Conservation (phyloP, 1,284 basidiomycete genomes). For the Leccinum subrobustum region DNA sequence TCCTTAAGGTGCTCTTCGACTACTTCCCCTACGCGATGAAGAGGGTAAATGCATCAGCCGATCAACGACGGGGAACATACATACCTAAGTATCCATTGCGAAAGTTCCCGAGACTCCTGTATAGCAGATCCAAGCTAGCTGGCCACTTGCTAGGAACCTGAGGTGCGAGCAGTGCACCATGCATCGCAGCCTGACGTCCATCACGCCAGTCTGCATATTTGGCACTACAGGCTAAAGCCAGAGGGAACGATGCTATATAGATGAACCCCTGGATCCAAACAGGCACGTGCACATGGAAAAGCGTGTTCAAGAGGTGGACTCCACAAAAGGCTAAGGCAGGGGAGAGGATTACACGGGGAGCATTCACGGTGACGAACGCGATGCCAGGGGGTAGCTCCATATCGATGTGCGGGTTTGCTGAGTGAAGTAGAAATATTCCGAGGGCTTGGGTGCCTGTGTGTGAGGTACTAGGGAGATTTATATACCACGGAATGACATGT, state of each 20-base stretch:
- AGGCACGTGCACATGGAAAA: constrained; percentile 9
- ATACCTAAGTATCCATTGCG: constrained; percentile 36
- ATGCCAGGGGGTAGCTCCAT: constrained; percentile 33
- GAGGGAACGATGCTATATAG: constrained; percentile 29
- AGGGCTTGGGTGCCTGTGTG: neutral
- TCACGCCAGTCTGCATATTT: constrained; percentile 25
- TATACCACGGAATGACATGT: constrained; percentile 10
- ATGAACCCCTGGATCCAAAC: constrained; percentile 19
- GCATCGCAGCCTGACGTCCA: constrained; percentile 29
- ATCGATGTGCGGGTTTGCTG: neutral
- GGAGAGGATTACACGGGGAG: constrained; percentile 21
- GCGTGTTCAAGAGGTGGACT: constrained; percentile 5
- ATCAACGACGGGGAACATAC: constrained; percentile 3
- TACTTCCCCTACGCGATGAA: constrained; percentile 29
- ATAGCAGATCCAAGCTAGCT: constrained; percentile 33
- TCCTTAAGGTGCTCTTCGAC: constrained; percentile 16
- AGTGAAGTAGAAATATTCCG: neutral
- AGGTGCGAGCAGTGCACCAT: constrained; percentile 36
- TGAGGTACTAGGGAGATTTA: constrained; percentile 6
- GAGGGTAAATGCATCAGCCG: neutral
- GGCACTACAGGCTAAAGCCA: constrained; percentile 21
- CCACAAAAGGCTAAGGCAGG: constrained; percentile 18
- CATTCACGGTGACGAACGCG: constrained; percentile 18
- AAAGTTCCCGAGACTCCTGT: constrained; percentile 23
- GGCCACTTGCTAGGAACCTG: constrained; percentile 32